Percentiles rank a stretch among this genome's conserved stretches.
These are phyloP conservation scores for Colletotrichum sojae DNA, from an alignment of 2,329 filamentous ascomycete genomes.

Conservation along the genomic window DNA sequence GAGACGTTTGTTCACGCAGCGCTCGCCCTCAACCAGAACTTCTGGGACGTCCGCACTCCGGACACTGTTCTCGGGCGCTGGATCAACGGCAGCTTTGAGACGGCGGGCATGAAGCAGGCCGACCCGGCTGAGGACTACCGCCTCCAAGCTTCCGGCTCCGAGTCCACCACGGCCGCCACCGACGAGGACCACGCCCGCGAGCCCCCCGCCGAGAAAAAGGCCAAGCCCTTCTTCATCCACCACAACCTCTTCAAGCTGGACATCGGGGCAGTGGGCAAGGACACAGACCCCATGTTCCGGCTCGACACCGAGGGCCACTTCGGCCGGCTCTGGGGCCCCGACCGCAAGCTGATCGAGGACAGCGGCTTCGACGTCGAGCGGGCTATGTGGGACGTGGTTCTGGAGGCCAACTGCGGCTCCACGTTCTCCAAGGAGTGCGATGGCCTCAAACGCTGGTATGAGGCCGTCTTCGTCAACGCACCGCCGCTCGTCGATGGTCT, in stretches of 20 bases:
- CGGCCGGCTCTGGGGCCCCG: slow-evolving; percentile 49
- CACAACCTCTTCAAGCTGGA: slow-evolving; percentile 56
- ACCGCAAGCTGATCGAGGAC: slow-evolving; percentile 43
- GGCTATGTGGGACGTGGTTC: slow-evolving; percentile 50
- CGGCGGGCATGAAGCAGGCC: slow-evolving; percentile 49
- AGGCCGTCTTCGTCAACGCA: slow-evolving; percentile 27
- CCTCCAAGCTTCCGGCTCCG: slow-evolving; percentile 30
- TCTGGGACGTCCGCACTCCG: slow-evolving; percentile 55
- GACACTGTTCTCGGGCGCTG: slow-evolving; percentile 51
- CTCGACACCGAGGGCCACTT: slow-evolving; percentile 43
- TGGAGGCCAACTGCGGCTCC: slow-evolving; percentile 47
- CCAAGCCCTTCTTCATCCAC: slow-evolving; percentile 52
- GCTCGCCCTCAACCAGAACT: slow-evolving; percentile 54
- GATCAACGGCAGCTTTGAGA: slow-evolving; percentile 46
- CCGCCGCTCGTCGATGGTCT: slow-evolving; percentile 9
- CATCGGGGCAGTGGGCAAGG: slow-evolving; percentile 45
- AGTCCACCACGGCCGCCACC: neutral
- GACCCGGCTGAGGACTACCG: slow-evolving; percentile 49
- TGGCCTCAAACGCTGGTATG: slow-evolving; percentile 48
- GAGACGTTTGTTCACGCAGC: slow-evolving; percentile 64
- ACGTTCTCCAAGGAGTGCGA: slow-evolving; percentile 44
- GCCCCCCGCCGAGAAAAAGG: slow-evolving; percentile 36
- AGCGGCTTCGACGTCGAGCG: slow-evolving; percentile 53
- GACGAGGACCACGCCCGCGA: slow-evolving; percentile 33
- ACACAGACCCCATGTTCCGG: slow-evolving; percentile 42